Conservation (phyloP, 768 basidiomycete species). For the Phylloporus sp. region DNA sequence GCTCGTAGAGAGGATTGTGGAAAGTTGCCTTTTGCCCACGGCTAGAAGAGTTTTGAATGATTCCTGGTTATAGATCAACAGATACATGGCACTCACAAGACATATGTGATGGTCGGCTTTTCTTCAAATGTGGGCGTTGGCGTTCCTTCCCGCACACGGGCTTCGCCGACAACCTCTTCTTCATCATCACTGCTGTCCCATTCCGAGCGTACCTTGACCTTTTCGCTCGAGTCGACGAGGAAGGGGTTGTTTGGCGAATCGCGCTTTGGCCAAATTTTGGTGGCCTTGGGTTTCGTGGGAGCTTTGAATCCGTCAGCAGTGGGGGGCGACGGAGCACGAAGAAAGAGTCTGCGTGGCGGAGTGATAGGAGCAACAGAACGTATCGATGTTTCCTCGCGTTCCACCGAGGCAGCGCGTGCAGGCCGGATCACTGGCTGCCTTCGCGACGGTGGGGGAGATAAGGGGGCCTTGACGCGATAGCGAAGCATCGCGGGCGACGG, state of each 20-base stretch:
- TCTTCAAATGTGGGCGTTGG: conserved; percentile 43
- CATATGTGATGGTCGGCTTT: conserved; percentile 61
- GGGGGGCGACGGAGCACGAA: conserved; percentile 20
- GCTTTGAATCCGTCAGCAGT: conserved; percentile 28
- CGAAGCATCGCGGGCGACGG: conserved; percentile 36
- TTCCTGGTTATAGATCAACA: background rate
- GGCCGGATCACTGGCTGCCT: conserved; percentile 35
- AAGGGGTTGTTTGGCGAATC: conserved; percentile 75
- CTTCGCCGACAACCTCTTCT: conserved; percentile 30
- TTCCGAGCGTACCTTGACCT: conserved; percentile 16
- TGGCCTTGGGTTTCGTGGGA: conserved; percentile 37
- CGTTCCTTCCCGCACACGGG: conserved; percentile 32
- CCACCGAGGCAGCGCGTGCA: conserved; percentile 24
- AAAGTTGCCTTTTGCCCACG: conserved; percentile 61
- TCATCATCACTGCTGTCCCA: conserved; percentile 35
- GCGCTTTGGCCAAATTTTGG: conserved; percentile 36
- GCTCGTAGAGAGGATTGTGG: conserved; percentile 59
- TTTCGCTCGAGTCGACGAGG: conserved; percentile 37
- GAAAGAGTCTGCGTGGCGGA: conserved; percentile 20
- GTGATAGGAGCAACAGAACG: conserved; percentile 21
- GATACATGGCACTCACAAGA: conserved; percentile 51
- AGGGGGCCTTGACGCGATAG: conserved; percentile 38
- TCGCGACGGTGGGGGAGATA: conserved; percentile 66
- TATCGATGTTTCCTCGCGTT: conserved; percentile 9
- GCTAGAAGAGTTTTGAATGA: conserved; percentile 34